phyloP scores from a whole-genome alignment of 495 filamentous ascomycete species.

The Margaritispora aquatica region DNA sequence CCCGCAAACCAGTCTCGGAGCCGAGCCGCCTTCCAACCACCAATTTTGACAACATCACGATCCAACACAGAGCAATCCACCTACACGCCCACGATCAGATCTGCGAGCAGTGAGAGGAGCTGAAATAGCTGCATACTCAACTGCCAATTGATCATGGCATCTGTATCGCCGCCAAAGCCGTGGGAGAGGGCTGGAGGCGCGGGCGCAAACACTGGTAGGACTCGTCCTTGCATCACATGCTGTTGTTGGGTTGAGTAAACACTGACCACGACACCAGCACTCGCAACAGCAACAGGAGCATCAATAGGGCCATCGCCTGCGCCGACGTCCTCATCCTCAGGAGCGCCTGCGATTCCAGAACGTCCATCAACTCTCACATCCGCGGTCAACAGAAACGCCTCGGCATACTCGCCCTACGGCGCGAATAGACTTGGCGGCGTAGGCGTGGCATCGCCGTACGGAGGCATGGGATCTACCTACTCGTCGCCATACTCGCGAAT shows the following conservation, averaged over 20 bases:
- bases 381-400: conserved; percentile 75
- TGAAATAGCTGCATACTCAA: neutral
- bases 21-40: neutral
- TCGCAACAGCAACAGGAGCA: conserved; percentile 4
- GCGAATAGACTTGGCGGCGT: conserved; percentile 55
- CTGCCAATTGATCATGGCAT: conserved; percentile 12
- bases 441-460: conserved; percentile 51
- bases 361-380: conserved; percentile 70
- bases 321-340: conserved; percentile 29
- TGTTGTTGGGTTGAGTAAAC: neutral
- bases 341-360: conserved; percentile 63
- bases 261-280: conserved; percentile 7
- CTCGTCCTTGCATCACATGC: conserved; percentile 10
- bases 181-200: conserved; percentile 78
- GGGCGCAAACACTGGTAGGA: conserved; percentile 48
- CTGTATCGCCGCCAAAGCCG: conserved; percentile 80
- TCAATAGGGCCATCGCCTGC: conserved; percentile 21
- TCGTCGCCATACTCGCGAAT: conserved; percentile 41
- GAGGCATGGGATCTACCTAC: conserved; percentile 44
- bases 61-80: neutral
- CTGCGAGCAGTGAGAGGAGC: neutral
- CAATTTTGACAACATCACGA: neutral
- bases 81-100: neutral
- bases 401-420: conserved; percentile 74
- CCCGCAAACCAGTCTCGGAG: neutral